These are phyloP conservation scores for Microsporum canis DNA, from an alignment of 2,329 filamentous ascomycete genomes.

Conservation along the genomic window DNA sequence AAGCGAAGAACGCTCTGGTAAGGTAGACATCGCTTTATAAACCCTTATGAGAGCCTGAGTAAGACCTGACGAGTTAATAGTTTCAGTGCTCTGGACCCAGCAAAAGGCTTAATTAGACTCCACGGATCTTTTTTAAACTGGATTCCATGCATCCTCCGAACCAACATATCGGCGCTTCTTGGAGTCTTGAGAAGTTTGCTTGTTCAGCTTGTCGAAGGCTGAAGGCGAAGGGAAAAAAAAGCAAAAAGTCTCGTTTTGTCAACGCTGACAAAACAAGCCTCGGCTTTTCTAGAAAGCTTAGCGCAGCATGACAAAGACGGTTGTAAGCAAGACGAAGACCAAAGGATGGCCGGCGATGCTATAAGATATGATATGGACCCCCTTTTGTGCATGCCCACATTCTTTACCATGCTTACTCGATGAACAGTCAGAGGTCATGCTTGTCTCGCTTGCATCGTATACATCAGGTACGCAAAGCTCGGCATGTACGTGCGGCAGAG, in stretches of 20 bases:
- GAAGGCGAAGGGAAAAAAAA: neutral
- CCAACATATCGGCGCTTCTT: neutral
- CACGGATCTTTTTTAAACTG: neutral
- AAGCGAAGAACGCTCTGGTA: neutral
- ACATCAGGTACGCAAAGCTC: neutral
- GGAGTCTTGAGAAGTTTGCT: neutral
- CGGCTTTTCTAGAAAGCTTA: neutral
- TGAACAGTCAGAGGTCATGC: neutral
- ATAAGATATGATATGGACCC: neutral
- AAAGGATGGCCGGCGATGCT: neutral
- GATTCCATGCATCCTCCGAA: neutral
- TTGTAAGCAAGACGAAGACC: neutral
- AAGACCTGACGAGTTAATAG: neutral
- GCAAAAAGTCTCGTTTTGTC: neutral
- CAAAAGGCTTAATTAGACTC: neutral
- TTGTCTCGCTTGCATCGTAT: neutral
- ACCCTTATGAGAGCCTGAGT: neutral
- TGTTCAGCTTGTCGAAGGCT: neutral
- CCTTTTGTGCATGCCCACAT: neutral
- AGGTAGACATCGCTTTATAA: neutral
- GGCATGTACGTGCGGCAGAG: neutral
- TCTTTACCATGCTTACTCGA: neutral
- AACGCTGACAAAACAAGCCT: neutral
- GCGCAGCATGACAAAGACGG: neutral
- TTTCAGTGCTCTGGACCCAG: neutral